phyloP scores from a whole-genome alignment of 2,329 filamentous ascomycete genomes.

The Fusarium incarnatum region DNA sequence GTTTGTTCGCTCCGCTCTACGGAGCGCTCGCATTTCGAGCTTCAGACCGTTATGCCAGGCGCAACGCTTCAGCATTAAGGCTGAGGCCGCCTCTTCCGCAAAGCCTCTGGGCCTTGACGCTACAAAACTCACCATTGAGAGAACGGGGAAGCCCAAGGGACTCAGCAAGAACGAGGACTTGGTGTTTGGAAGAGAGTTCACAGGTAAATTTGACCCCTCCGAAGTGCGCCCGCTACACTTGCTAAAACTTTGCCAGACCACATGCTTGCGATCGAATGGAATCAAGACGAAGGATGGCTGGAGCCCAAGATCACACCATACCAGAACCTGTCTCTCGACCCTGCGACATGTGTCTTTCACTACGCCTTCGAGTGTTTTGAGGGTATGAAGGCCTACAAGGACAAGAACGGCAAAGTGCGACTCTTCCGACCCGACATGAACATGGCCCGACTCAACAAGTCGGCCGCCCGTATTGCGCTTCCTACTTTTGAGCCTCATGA shows the following conservation, averaged over 20 bases:
- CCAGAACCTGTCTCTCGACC: constrained; percentile 96
- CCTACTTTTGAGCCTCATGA: constrained; percentile 82
- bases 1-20: constrained; percentile 50
- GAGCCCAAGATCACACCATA: constrained; percentile 88
- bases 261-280: constrained; percentile 97
- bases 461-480: constrained; percentile 88
- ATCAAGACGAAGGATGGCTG: constrained; percentile 83
- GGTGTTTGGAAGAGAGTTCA: constrained; percentile 91
- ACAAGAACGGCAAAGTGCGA: constrained; percentile 79
- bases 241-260: constrained; percentile 73
- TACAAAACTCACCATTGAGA: constrained; percentile 78
- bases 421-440: constrained; percentile 96
- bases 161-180: constrained; percentile 82
- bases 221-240: not conserved
- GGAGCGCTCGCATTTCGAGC: constrained; percentile 56
- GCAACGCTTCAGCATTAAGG: constrained; percentile 64
- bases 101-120: constrained; percentile 78
- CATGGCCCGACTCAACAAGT: constrained; percentile 95
- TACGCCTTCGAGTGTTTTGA: constrained; percentile 99
- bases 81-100: constrained; percentile 60
- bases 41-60: constrained; percentile 47
- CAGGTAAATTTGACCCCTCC: constrained; percentile 66
- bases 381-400: constrained; percentile 99
- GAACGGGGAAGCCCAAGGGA: constrained; percentile 80
- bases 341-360: constrained; percentile 96